Conservation (phyloP, 2,329 filamentous ascomycete species). For the Geoglossum cookeanum region DNA sequence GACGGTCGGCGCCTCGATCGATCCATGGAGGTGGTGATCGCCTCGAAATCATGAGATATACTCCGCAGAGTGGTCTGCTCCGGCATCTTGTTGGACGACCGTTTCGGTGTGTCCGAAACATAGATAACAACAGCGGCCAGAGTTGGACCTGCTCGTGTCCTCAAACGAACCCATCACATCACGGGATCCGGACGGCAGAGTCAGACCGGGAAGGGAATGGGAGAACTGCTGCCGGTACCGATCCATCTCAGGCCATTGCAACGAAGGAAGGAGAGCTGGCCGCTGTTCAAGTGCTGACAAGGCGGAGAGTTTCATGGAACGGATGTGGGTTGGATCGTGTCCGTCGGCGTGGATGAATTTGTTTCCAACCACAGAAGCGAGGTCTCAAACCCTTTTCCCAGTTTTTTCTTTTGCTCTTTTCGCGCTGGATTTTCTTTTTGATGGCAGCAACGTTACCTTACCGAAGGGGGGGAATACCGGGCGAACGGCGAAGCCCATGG, state of each 20-base stretch:
- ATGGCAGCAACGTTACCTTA: neutral
- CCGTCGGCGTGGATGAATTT: neutral
- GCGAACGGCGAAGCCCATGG: neutral
- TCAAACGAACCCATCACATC: neutral
- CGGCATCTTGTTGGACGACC: neutral
- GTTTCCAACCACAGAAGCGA: neutral
- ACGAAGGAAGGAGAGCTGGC: too few species aligned
- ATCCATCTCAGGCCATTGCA: too few species aligned
- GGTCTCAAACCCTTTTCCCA: neutral
- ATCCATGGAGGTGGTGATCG: neutral
- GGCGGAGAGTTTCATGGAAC: too few species aligned
- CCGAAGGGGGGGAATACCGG: slow-evolving; percentile 2
- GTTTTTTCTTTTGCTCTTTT: neutral
- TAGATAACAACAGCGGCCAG: neutral
- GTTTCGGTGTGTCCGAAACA: neutral
- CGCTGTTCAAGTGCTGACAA: too few species aligned
- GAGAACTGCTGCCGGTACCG: too few species aligned
- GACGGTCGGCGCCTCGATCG: neutral
- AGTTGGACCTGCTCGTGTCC: neutral
- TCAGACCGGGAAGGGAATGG: neutral
- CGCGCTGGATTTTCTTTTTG: neutral
- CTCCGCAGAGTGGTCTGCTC: neutral
- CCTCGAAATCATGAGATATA: neutral
- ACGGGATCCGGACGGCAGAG: neutral
- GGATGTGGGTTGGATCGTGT: neutral